Percentiles rank a stretch among this genome's conserved stretches.
phyloP scores from a whole-genome alignment of 305 asterid species.

The Ajuga reptans region DNA sequence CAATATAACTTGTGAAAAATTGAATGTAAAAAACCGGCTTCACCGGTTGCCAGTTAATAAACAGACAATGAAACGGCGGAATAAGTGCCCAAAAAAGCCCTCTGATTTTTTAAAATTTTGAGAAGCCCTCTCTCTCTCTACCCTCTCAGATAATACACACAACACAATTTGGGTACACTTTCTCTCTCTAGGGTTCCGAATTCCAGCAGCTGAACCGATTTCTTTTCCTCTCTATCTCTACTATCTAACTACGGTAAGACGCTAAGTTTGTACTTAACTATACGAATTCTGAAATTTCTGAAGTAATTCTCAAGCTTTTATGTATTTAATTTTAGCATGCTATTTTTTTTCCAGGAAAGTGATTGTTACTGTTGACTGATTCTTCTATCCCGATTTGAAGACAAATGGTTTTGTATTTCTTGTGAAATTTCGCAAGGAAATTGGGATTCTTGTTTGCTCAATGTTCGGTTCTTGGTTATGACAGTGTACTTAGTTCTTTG shows the following conservation, averaged over 20 bases:
- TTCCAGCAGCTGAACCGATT: slow-evolving; percentile 14
- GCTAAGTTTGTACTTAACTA: not conserved
- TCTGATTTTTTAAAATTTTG: slow-evolving; percentile 30
- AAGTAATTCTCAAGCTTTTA: not conserved
- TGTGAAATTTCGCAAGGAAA: slow-evolving; percentile 23
- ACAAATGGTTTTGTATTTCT: not conserved
- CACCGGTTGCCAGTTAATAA: slow-evolving; percentile 7
- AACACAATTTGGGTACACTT: slow-evolving; percentile 16
- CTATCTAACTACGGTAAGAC: slow-evolving; percentile 28
- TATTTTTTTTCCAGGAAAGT: not conserved
- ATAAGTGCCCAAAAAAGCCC: slow-evolving; percentile 15
- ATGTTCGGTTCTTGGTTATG: slow-evolving; percentile 18
- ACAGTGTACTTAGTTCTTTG: slow-evolving; percentile 18
- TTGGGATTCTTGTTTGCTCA: slow-evolving; percentile 13
- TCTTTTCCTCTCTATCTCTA: not conserved
- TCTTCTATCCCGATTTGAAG: not conserved
- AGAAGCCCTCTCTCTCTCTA: slow-evolving; percentile 22
- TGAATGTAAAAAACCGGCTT: not conserved
- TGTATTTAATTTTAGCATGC: not conserved
- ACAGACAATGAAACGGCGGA: not conserved
- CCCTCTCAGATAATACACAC: slow-evolving; percentile 15
- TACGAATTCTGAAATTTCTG: slow-evolving; percentile 2
- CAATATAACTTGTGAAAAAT: no score
- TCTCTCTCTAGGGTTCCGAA: slow-evolving; percentile 38
- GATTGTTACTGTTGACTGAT: slow-evolving; percentile 8